Percentiles rank a stretch among this genome's conserved stretches.
These are phyloP conservation scores for Aspergillus melleus DNA, from an alignment of 2,329 filamentous ascomycete genomes.

Conservation along the genomic window DNA sequence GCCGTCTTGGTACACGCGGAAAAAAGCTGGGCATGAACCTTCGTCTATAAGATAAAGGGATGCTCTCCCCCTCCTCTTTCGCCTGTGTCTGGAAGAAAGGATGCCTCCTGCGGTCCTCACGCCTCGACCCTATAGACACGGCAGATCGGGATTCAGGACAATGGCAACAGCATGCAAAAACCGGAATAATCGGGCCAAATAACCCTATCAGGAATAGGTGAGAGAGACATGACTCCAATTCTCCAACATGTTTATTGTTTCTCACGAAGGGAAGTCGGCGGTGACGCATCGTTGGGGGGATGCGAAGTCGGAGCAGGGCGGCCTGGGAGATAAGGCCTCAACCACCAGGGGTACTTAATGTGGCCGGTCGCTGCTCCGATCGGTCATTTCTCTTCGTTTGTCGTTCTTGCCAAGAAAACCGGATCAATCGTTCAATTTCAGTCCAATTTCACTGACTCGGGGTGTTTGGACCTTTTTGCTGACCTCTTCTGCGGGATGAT, in stretches of 20 bases:
- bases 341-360: conserved; percentile 6
- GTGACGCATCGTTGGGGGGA: neutral
- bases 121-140: neutral
- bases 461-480: neutral
- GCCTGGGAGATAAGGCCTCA: conserved; percentile 12
- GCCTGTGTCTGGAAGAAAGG: too few relatives aligned
- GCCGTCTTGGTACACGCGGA: neutral
- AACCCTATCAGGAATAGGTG: neutral
- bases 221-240: neutral
- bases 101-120: neutral
- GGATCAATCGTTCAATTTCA: too few relatives aligned
- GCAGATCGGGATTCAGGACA: neutral
- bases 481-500: neutral
- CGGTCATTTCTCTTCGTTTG: neutral
- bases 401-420: too few relatives aligned
- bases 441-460: neutral
- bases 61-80: neutral
- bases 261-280: too few relatives aligned
- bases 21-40: neutral
- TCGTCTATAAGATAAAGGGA: neutral
- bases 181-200: neutral
- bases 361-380: conserved; percentile 2
- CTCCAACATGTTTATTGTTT: too few relatives aligned
- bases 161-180: neutral
- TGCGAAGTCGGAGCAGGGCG: conserved; percentile 12